phyloP scores from a whole-genome alignment of 1,139 yeast species.

The Kazachstania sp. region DNA sequence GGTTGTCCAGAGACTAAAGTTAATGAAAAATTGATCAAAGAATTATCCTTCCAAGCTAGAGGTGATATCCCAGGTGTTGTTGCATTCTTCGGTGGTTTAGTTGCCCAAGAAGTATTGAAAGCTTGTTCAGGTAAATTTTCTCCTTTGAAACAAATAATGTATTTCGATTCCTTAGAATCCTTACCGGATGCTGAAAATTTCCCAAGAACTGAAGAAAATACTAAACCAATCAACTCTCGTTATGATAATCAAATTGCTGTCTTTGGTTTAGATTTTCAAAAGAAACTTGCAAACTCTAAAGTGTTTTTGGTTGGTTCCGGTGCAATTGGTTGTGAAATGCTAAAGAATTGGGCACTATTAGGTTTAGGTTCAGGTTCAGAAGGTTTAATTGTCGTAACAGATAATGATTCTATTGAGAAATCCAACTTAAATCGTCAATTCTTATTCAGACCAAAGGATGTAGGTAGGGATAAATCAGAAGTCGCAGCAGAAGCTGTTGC shows the following conservation, averaged over 20 bases:
- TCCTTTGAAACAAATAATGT: conserved; percentile 84
- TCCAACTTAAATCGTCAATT: conserved; percentile 95
- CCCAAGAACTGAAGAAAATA: conserved; percentile 61
- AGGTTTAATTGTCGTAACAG: conserved; percentile 81
- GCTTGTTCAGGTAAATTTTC: conserved; percentile 90
- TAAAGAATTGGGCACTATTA: conserved; percentile 96
- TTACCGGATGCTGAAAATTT: conserved; percentile 53
- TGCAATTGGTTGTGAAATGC: conserved; percentile 98
- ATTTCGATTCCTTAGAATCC: conserved; percentile 90
- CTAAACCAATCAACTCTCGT: conserved; percentile 69
- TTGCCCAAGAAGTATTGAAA: conserved; percentile 94
- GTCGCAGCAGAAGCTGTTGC: conserved; percentile 82
- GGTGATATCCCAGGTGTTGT: conserved; percentile 90
- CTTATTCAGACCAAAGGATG: conserved; percentile 88
- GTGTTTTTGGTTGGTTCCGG: conserved; percentile 96
- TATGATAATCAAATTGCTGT: conserved; percentile 94
- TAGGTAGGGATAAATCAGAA: conserved; percentile 83
- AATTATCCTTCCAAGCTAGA: conserved; percentile 73
- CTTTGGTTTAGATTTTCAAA: conserved; percentile 73
- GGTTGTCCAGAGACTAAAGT: conserved; percentile 44
- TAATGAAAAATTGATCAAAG: conserved; percentile 58
- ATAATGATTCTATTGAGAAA: conserved; percentile 90
- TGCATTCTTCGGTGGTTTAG: conserved; percentile 88
- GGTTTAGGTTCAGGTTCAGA: conserved; percentile 89
- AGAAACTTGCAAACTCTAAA: conserved; percentile 61